Base-by-base conservation (phyloP, 495 filamentous ascomycete genomes). In the Tuber aestivum region DNA sequence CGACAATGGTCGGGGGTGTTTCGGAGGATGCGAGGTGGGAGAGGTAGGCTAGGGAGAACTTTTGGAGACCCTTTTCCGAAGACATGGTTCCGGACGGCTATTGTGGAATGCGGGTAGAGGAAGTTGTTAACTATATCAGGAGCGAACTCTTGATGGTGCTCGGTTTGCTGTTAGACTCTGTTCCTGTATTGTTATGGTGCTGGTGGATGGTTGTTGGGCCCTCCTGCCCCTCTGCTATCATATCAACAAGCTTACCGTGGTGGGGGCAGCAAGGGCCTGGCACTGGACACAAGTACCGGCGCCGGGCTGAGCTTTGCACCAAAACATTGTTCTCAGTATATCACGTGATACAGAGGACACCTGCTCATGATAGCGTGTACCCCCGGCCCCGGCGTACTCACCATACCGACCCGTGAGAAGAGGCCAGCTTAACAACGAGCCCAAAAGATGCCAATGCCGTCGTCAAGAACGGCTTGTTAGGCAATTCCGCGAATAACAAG, bases 1-100 rank as follows among this genome's bases (percentile, higher is more conserved):
- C 83, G 75, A 85, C 87, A 70, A 87, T 75, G n/a, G 85, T 83
- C 69, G 84, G 76, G 23, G 86, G 83, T 41, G 86, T 77, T 32
- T 83, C 71, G 61, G 82, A 84, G n/a, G 81, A 71, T 23, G 84
- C 75, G 50, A 87, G 79, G 38, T 83, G 70, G n/a, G 84, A 76
- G 69, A 89, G 82, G 74, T 84, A 84, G 41, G 84, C 83, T n/a
- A 82, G 76, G 27, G 56, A 65, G 27, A 32, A 35, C 70, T 23
- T 73, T 37, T 61, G 70, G 70, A 18, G 38, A 65, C 32, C 56
- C 56, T 6, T 65, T 72, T 75, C 44, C 35, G 69, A 44, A 41
- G 61, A 56, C 61, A 75, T 65, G 12, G 27, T 32, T 65, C 27
- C 35, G 56, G 56, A 65, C 32, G 27, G n/a, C n/a, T 71, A 14